Evolutionary conservation across 768 basidiomycete species (phyloP), one percentile per base, ranked within the genome.

Genomic region (Pisolithus microcarpus): DNA sequence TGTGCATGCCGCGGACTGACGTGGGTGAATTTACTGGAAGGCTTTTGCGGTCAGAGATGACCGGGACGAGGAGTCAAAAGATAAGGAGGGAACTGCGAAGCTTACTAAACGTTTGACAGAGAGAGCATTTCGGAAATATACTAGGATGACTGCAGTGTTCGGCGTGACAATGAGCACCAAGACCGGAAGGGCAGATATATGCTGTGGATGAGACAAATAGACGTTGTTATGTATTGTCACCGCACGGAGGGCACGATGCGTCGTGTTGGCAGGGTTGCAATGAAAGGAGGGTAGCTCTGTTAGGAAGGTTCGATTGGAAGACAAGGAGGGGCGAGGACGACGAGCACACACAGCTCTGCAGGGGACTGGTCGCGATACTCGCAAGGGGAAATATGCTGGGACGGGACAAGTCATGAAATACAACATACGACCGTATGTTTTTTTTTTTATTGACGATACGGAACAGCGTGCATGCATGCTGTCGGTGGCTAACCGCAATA

Each of bases 1-100:
- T n/a, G 43, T 42, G 30, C 48, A 37, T 30, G 45, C 50, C 54
- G 54, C 50, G 53, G 53, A 51, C 34, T 49, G 46, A 37, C 46
- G 51, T 51, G 39, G 40, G 30, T 39, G 40, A 19, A 36, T 50
- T 16, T 51, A 51, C 50, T 11, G 31, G 26, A 16, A 13, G 38
- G 31, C 8, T 23, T 36, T 48, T 55, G 43, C 37, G 50, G 46
- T 26, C 16, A 52, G 37, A 24, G 30, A 30, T 45, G 28, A 42
- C 28, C 28, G 43, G 9, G 13, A 15, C 4, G 34, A 34, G 34
- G 24, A 26, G 37, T 30, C 36, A 30, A 48, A 34, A 52, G 40
- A 48, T 44, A 48, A 46, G 43, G 45, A 6, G 8, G 43, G 45
- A 6, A 9, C 18, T 21, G 44, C 2, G 28, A 15, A 44, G 51